phyloP scores from a whole-genome alignment of 108 stramenopile genomes.

The Craspedostauros australis region DNA sequence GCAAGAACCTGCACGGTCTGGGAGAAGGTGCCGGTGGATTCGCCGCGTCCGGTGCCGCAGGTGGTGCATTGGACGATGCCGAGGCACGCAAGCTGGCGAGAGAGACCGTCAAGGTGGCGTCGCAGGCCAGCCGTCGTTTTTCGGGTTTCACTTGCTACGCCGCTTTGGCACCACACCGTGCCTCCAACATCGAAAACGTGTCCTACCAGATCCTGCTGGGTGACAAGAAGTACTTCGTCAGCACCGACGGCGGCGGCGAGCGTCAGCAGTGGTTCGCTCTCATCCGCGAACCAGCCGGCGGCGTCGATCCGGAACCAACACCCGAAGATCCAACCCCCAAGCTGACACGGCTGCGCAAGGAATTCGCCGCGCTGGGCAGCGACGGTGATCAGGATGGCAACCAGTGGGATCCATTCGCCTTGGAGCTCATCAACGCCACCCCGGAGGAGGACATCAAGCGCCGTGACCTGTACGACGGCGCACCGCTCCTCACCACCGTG shows the following conservation, averaged over 20 bases:
- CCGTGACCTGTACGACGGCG: conserved; percentile 94
- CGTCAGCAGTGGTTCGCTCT: conserved; percentile 98
- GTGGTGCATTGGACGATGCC: conserved; percentile 81
- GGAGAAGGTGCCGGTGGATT: conserved; percentile 80
- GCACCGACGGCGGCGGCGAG: conserved; percentile 93
- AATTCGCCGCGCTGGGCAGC: conserved; percentile 57
- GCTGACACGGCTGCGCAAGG: conserved; percentile 73
- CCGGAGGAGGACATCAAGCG: conserved; percentile 93
- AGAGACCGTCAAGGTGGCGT: conserved; percentile 71
- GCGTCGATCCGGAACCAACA: conserved; percentile 82
- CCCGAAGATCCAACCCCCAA: conserved; percentile 82
- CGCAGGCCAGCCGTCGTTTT: conserved; percentile 68
- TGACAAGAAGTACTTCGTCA: conserved; percentile 93
- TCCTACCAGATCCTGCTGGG: conserved; percentile 88
- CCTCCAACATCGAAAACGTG: conserved; percentile 88
- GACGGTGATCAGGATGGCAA: conserved; percentile 78
- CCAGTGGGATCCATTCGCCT: conserved; percentile 88
- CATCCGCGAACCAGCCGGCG: conserved; percentile 84
- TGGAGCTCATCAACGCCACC: conserved; percentile 85
- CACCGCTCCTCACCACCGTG: conserved; percentile 65
- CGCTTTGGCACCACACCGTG: conserved; percentile 72
- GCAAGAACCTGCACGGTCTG: conserved; percentile 75
- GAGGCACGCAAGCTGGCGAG: conserved; percentile 76
- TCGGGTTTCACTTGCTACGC: conserved; percentile 91
- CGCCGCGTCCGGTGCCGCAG: conserved; percentile 86